These are phyloP conservation scores for Fraxinus baroniana DNA, from an alignment of 305 asterid species.

Conservation along the genomic window DNA sequence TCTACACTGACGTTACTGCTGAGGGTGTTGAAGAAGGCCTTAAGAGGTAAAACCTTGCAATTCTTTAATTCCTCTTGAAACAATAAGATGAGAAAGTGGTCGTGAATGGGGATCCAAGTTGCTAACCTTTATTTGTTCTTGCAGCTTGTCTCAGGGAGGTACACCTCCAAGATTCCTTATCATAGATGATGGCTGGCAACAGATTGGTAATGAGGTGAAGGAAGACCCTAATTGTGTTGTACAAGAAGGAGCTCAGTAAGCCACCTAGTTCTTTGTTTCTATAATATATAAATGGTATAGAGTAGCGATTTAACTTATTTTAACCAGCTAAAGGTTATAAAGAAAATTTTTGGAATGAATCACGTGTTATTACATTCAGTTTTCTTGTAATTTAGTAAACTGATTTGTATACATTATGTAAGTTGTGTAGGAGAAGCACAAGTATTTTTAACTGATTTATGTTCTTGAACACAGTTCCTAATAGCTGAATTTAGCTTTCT, in stretches of 20 bases:
- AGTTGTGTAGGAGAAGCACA: neutral
- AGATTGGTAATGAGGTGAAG: constrained; percentile 72
- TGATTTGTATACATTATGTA: neutral
- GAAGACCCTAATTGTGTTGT: constrained; percentile 59
- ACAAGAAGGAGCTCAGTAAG: constrained; percentile 99
- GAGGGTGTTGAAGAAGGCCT: constrained; percentile 97
- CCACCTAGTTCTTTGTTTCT: neutral
- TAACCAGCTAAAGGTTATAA: neutral
- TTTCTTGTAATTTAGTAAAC: neutral
- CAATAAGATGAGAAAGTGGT: neutral
- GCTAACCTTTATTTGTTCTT: constrained; percentile 9
- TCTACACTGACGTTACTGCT: constrained; percentile 95
- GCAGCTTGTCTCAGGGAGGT: constrained; percentile 88
- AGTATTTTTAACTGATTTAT: neutral
- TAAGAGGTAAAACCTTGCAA: constrained; percentile 45
- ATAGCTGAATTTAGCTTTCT: neutral
- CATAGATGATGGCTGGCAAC: constrained; percentile 99
- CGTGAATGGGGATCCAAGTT: constrained; percentile 12
- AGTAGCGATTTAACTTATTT: constrained; percentile 2
- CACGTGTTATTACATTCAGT: neutral
- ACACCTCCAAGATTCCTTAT: constrained; percentile 88
- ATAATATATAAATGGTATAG: neutral
- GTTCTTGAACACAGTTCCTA: neutral
- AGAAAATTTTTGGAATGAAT: neutral
- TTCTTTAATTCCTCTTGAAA: neutral